Percentiles rank a stretch among this genome's conserved stretches.
Conservation (phyloP, 2,329 filamentous ascomycete genomes). For the Trichophyton verrucosum region DNA sequence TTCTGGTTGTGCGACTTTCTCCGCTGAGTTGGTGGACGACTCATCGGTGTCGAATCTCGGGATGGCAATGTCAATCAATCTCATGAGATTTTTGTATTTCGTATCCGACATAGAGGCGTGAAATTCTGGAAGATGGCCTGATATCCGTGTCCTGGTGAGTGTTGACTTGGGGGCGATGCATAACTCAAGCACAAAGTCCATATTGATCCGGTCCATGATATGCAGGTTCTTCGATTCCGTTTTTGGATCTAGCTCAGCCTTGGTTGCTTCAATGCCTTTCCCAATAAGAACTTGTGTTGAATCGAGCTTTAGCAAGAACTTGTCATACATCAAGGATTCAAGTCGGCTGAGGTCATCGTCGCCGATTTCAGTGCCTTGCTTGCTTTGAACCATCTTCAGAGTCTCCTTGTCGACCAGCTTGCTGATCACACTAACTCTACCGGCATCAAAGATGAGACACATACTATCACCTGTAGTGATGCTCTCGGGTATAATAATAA, state of each 20-base stretch:
- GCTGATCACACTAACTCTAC: conserved; percentile 88
- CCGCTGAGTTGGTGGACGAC: conserved; percentile 23
- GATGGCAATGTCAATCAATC: conserved; percentile 84
- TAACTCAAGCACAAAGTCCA: conserved; percentile 90
- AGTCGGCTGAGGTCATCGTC: conserved; percentile 80
- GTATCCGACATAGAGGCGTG: conserved; percentile 85
- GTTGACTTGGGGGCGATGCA: conserved; percentile 95
- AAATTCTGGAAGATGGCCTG: conserved; percentile 79
- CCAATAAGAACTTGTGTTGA: conserved; percentile 94
- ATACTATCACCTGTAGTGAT: conserved; percentile 69
- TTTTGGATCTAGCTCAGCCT: conserved; percentile 59
- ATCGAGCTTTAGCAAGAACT: conserved; percentile 81
- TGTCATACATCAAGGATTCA: conserved; percentile 94
- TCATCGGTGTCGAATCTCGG: conserved; percentile 54
- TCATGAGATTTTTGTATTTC: conserved; percentile 97
- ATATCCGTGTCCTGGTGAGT: conserved; percentile 79
- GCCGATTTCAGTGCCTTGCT: conserved; percentile 75
- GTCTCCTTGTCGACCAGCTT: conserved; percentile 88
- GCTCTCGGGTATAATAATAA: conserved; percentile 92
- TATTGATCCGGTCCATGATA: conserved; percentile 91
- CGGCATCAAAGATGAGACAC: conserved; percentile 89
- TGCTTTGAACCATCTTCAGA: conserved; percentile 76
- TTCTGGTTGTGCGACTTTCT: conserved; percentile 19
- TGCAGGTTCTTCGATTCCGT: conserved; percentile 63
- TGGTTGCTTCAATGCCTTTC: conserved; percentile 81